These are phyloP conservation scores for Cajanus cajan DNA, from an alignment of 306 rosid species.

Conservation along the genomic window DNA sequence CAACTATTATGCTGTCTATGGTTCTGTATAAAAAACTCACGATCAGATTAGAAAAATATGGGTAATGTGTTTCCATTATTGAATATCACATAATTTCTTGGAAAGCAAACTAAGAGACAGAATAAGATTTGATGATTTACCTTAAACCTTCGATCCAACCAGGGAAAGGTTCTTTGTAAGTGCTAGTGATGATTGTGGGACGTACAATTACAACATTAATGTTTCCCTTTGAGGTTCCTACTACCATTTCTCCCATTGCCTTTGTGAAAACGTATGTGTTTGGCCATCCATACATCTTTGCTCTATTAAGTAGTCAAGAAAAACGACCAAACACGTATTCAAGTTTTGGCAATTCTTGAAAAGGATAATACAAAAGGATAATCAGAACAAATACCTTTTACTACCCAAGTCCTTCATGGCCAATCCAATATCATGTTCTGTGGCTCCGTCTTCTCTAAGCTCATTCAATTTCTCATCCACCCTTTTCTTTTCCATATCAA, in stretches of 20 bases:
- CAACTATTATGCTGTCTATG: constrained; percentile 55
- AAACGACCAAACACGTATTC: background rate
- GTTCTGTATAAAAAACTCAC: constrained; percentile 45
- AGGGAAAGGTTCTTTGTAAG: constrained; percentile 79
- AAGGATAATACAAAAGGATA: background rate
- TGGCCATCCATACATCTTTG: constrained; percentile 78
- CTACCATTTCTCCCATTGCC: constrained; percentile 84
- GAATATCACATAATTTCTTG: background rate
- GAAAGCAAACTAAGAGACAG: background rate
- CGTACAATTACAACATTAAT: constrained; percentile 53
- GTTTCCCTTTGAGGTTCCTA: constrained; percentile 42
- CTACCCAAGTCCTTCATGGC: constrained; percentile 68
- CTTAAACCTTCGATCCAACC: constrained; percentile 88
- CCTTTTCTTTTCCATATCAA: constrained; percentile 45
- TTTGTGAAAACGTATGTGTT: constrained; percentile 78
- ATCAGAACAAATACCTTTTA: constrained; percentile 45
- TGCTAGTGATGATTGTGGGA: constrained; percentile 68
- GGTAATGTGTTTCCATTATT: background rate
- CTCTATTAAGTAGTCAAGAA: constrained; percentile 34
- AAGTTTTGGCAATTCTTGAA: background rate
- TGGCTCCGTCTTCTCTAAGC: constrained; percentile 37
- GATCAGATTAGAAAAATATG: background rate
- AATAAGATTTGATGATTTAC: constrained; percentile 31
- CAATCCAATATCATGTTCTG: constrained; percentile 36
- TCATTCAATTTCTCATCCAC: constrained; percentile 39